Conservation (phyloP, 306 rosid species). For the Malus asiatica region DNA sequence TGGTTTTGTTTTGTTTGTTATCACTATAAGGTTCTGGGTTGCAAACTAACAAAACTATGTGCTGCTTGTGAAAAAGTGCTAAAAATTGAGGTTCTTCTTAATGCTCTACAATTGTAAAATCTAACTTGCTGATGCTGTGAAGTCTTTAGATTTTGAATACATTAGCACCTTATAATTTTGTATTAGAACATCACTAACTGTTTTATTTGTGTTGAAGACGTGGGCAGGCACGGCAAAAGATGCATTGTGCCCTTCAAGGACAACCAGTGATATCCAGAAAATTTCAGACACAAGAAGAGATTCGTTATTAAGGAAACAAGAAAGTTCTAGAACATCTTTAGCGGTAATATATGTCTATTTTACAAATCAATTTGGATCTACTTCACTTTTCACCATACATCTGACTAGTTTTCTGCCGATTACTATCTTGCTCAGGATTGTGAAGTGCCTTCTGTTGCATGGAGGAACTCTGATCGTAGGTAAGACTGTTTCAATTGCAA, state of each 20-base stretch:
- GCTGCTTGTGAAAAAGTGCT: neutral
- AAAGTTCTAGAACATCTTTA: slow-evolving; percentile 18
- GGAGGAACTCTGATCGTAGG: slow-evolving; percentile 49
- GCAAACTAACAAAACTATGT: neutral
- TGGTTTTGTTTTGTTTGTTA: neutral
- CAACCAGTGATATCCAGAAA: slow-evolving; percentile 35
- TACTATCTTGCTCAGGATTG: slow-evolving; percentile 41
- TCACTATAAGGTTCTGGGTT: neutral
- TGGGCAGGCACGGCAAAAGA: slow-evolving; percentile 51
- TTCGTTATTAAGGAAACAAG: slow-evolving; percentile 29
- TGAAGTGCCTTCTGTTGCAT: slow-evolving; percentile 41
- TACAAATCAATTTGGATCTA: slow-evolving; percentile 9
- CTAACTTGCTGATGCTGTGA: neutral
- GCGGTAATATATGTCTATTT: slow-evolving; percentile 27
- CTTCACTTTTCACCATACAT: neutral
- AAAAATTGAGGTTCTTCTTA: too few relatives aligned
- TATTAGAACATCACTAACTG: neutral
- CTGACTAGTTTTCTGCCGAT: slow-evolving; percentile 12
- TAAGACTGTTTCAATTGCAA: slow-evolving; percentile 13
- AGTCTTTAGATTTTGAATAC: neutral
- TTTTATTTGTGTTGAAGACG: slow-evolving; percentile 5
- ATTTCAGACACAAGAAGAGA: slow-evolving; percentile 37
- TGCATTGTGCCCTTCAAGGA: slow-evolving; percentile 49
- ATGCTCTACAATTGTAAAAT: neutral
- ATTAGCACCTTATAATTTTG: neutral